Base-by-base conservation (phyloP, 257 asterid genomes). In the Henckelia pumila region DNA sequence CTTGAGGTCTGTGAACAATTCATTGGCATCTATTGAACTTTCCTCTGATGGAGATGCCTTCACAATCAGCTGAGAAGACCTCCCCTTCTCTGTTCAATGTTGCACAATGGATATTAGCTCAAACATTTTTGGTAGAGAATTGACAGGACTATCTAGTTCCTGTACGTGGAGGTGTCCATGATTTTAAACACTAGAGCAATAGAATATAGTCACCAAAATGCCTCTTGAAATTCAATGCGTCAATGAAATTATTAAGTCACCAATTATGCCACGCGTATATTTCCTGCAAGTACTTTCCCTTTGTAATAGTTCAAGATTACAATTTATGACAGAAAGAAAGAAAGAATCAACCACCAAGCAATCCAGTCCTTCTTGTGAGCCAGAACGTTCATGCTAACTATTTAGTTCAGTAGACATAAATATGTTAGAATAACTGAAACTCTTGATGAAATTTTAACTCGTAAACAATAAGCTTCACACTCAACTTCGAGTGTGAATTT, bases 41-140 rank as follows among this genome's bases (percentile, higher is more conserved):
- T 92, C 98, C 3, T 90, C 96, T 19, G 98, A 89, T 24, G 95
- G 85, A 30, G 92, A 58, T 64, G 99, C 97, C 75, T 84, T 93
- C 70, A 77, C 85, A 47, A 66, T 75, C 67, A 83, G 66, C 72
- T 77, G 78, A 63, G 83, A 75, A 63, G 88, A 61, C 78, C 87
- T 82, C 74, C 82, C 77, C 16, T 81, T 63, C 72, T 62, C 98
- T 92, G 85, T 74, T 75, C 52, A 78, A 56, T 71, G 63, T 21
- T 20, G 16, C 74, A 71, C 33, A 68, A 63, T 59, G 58, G 66
- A 21, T 22, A 71, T 63, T 47, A 71, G 69, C 65, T 28, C 21
- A 61, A 26, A 6, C 14, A 59, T 23, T 33, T 29, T 35, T 14
- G 1, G 7, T 5, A 44, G 53, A 44, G 7, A 16, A 44, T 44